Evolutionary conservation across 1,284 basidiomycete species (phyloP), one percentile per base, ranked within the genome.

Genomic region (Pseudozyma tsukubaensis): DNA sequence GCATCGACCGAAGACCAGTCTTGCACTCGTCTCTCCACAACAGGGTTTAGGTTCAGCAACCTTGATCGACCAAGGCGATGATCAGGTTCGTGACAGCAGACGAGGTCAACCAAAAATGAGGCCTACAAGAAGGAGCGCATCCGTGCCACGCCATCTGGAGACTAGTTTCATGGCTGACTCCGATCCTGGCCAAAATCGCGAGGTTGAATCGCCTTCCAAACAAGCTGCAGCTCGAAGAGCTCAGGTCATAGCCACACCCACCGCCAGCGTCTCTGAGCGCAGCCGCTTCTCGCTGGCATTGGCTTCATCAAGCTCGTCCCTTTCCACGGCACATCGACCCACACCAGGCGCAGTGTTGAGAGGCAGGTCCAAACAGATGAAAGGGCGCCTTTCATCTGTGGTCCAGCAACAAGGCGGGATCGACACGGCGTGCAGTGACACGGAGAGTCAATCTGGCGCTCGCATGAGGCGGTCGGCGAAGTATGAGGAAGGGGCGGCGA

Each of bases 211-310:
- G 43, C 59, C 59, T 8, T 61, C 59, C 6, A 54, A 35, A 32
- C 54, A 68, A 21, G 65, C 47, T 2, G 42, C 39, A 8, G 16
- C 47, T 5, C 59, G 65, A 16, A 44, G 59, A 8, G 34, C 14
- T 4, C 40, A 36, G 43, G 18, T 24, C 12, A 35, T 49, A 21
- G 42, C 29, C 13, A 53, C 53, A 19, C 50, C 58, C 36, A 57
- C 64, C 16, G 45, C 51, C 37, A 67, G 64, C 35, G 32, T 55
- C 18, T 59, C 57, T 24, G 63, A 66, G 19, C 52, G 37, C 4
- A 66, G 63, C 13, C 51, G 63, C n/a, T 67, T 67, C 6, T 67
- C 64, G 13, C 50, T 60, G 8, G 64, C 64, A 1, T 29, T 67
- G 37, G 49, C 56, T 6, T 67, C 64, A 11, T 60, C 64, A 6